A percentile compares a stretch with the other conserved stretches of the same genome.
Conservation (phyloP, 176 grass and related monocot genomes). For the Leersia perrieri region DNA sequence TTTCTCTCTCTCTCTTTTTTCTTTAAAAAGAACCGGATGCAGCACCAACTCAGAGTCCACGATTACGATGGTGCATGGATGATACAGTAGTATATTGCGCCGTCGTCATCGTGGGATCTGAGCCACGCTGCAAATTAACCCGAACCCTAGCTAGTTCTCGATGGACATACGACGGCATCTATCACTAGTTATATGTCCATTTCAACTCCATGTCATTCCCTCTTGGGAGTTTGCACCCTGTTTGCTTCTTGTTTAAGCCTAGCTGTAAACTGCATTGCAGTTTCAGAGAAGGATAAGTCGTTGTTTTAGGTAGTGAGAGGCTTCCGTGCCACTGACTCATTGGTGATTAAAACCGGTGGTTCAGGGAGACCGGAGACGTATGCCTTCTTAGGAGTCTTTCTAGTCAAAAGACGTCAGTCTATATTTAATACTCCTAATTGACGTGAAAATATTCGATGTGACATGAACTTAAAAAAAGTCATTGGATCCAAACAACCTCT, state of each 20-base stretch:
- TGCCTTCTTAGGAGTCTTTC: too few species aligned
- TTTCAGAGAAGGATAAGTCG: background rate
- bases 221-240: background rate
- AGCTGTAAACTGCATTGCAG: background rate
- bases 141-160: background rate
- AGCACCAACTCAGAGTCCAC: background rate
- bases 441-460: too few species aligned
- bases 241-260: background rate
- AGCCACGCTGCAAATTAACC: background rate
- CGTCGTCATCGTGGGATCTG: constrained; percentile 30
- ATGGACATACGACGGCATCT: background rate
- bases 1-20: background rate
- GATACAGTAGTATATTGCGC: background rate
- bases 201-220: background rate
- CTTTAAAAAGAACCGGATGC: background rate
- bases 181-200: constrained; percentile 5
- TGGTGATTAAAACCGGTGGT: background rate
- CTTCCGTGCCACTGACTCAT: background rate
- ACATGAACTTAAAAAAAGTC: too few species aligned
- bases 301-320: constrained; percentile 17
- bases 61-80: background rate
- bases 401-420: too few species aligned
- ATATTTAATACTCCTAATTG: too few species aligned
- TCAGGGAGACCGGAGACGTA: background rate
- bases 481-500: too few species aligned